A percentile compares a stretch with the other conserved stretches of the same genome.
phyloP scores from a whole-genome alignment of 2,329 filamentous ascomycete species.

The Fusarium transvaalense region DNA sequence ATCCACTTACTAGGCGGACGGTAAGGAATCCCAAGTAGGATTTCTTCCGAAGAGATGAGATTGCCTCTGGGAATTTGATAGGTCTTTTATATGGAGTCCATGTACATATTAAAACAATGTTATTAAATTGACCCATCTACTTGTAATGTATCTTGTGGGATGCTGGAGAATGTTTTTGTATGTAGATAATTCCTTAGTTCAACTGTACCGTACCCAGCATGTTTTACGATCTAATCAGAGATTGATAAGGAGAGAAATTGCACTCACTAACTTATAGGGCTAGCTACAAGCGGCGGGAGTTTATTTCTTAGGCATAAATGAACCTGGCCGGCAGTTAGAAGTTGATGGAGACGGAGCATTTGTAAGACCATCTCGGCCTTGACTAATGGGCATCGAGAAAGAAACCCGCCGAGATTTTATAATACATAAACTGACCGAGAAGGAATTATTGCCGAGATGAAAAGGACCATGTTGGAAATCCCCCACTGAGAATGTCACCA shows the following conservation, averaged over 20 bases:
- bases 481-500: slow-evolving; percentile 4
- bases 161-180: too few species aligned
- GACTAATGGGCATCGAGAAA: slow-evolving; percentile 3
- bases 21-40: background rate
- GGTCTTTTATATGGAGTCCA: background rate
- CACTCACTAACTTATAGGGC: too few species aligned
- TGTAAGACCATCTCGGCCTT: background rate
- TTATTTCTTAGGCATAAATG: slow-evolving; percentile 14
- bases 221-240: slow-evolving; percentile 15
- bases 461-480: slow-evolving; percentile 15
- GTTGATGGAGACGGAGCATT: slow-evolving; percentile 5
- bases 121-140: background rate
- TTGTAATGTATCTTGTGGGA: too few species aligned
- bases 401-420: slow-evolving; percentile 1
- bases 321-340: slow-evolving; percentile 13
- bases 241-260: slow-evolving; percentile 17
- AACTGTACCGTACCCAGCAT: too few species aligned
- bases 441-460: slow-evolving; percentile 28
- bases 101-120: background rate
- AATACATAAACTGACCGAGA: slow-evolving; percentile 8
- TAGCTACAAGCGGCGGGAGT: slow-evolving; percentile 11
- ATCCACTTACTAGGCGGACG: background rate
- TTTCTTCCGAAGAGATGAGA: background rate
- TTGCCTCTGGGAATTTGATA: background rate
- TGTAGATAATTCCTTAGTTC: too few species aligned